Percentiles rank a stretch among this genome's conserved stretches.
These are phyloP conservation scores for Phytophthora tubulina DNA, from an alignment of 352 stramenopile species.

Conservation along the genomic window DNA sequence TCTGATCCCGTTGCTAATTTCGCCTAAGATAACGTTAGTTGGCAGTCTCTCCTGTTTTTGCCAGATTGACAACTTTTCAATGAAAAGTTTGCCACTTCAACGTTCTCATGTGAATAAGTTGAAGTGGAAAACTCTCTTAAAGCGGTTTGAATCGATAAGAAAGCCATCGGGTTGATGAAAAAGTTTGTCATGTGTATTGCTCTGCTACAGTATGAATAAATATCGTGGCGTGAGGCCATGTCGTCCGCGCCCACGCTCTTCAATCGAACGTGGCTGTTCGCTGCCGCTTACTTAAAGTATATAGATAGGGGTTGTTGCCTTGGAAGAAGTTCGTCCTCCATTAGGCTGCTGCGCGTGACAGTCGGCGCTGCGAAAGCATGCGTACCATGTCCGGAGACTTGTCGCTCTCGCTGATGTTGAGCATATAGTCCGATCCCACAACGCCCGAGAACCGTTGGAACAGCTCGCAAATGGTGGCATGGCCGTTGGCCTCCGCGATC, in stretches of 20 bases:
- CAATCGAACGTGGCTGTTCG: slow-evolving; percentile 24
- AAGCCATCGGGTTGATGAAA: slow-evolving; percentile 2
- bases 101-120: too few relatives aligned
- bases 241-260: slow-evolving; percentile 23
- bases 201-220: slow-evolving; percentile 37
- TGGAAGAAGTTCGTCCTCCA: slow-evolving; percentile 5
- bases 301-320: slow-evolving; percentile 24
- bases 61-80: neutral
- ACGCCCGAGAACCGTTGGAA: slow-evolving; percentile 60
- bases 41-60: neutral
- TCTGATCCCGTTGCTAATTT: too few relatives aligned
- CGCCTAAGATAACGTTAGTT: too few relatives aligned
- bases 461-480: slow-evolving; percentile 71
- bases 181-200: slow-evolving; percentile 18
- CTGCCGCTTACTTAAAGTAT: slow-evolving; percentile 34
- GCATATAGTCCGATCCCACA: slow-evolving; percentile 37
- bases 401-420: slow-evolving; percentile 44
- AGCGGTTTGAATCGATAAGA: neutral
- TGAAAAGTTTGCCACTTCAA: too few relatives aligned
- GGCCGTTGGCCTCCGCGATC: slow-evolving; percentile 76
- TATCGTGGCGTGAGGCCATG: slow-evolving; percentile 18
- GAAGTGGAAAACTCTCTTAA: too few relatives aligned
- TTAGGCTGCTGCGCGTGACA: slow-evolving; percentile 31
- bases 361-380: slow-evolving; percentile 46
- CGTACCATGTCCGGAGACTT: slow-evolving; percentile 55